Base-by-base conservation (phyloP, 352 stramenopile genomes). In the Phytophthora idaei region DNA sequence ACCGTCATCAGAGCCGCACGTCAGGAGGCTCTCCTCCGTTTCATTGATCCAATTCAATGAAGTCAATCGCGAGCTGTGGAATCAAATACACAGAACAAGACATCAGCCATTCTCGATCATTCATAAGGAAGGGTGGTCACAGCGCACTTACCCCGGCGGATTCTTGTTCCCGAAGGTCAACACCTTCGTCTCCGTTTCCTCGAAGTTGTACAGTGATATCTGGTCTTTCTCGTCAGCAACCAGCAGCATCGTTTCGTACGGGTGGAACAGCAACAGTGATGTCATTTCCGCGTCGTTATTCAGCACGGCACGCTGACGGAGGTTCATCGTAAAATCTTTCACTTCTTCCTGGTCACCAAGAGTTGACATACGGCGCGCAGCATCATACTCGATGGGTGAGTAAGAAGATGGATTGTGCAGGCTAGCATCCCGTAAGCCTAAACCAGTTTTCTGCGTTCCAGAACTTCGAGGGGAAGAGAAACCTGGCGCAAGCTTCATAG, bases 31-130 rank as follows among this genome's bases (percentile, higher is more conserved):
- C 64, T 96, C 84, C 31, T 93, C 86, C 1, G 79, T 80, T 75
- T 98, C 93, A 77, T 99, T 99, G 44, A 99, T 97, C 97, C 97
- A 99, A 44, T 80, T 88, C 25, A 99, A 80, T 1, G 95, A 94
- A 29, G 97, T 99, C 65, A 99, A 90, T 25, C 95, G 76, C 28
- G 87, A 95, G 6, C 87, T 94, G 57, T 55, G 25, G 10, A 32
- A 50, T 8, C 14, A 60, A 59, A 56, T 14, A 37, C 25, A 60
- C 2, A 17, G 14, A 57, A 27, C 14, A 56, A 25, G 10, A 17
- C 8, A 45, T 73, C 64, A 73, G 36, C 10, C 25, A 61, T 50
- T 45, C 10, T 41, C 36, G 34, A 56, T 21, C 4, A 31, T 44
- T 37, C 5, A 67, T 49, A 37, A 28, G 11, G 17, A 31, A 11